Evolutionary conservation across 768 basidiomycete species (phyloP).

Genomic region (Dendrothele bispora): DNA sequence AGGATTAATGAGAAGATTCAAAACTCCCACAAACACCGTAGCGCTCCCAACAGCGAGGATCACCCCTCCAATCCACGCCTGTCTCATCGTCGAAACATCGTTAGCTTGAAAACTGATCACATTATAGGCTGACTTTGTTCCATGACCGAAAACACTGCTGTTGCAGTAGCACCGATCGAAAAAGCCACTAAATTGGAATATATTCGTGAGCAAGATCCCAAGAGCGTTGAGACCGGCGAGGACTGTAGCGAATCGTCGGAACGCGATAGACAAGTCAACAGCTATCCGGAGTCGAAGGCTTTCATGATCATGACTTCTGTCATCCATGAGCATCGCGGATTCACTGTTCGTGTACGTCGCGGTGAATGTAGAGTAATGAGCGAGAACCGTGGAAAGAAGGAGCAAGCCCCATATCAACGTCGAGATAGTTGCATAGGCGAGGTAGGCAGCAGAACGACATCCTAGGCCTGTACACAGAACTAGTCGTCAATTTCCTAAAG

Average conservation of each 20-base stretch:
- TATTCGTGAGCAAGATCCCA: constrained; percentile 27
- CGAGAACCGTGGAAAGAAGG: constrained; percentile 23
- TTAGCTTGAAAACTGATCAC: constrained; percentile 19
- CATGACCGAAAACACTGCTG: constrained; percentile 28
- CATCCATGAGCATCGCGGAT: background rate
- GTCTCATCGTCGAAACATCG: constrained; percentile 25
- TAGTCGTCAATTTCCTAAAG: too few relatives aligned
- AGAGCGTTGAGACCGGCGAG: constrained; percentile 29
- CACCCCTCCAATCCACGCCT: constrained; percentile 38
- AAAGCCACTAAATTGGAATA: constrained; percentile 33
- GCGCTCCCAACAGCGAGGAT: constrained; percentile 24
- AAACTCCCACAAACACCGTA: constrained; percentile 22
- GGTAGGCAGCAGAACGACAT: constrained; percentile 31
- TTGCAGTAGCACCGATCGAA: constrained; percentile 37
- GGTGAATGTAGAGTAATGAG: constrained; percentile 1
- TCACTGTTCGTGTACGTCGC: too few relatives aligned
- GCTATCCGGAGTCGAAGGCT: too few relatives aligned
- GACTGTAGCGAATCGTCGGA: constrained; percentile 29
- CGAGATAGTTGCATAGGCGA: constrained; percentile 26
- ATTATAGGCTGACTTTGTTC: constrained; percentile 22
- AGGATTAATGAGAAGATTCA: constrained; percentile 27
- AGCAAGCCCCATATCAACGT: constrained; percentile 29
- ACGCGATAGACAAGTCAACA: constrained; percentile 18
- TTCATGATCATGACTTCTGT: background rate
- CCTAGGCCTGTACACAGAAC: constrained; percentile 25